Evolutionary conservation across 2,329 filamentous ascomycete genomes (phyloP), one percentile per base, ranked within the genome.

Genomic region (Colletotrichum australisinense): DNA sequence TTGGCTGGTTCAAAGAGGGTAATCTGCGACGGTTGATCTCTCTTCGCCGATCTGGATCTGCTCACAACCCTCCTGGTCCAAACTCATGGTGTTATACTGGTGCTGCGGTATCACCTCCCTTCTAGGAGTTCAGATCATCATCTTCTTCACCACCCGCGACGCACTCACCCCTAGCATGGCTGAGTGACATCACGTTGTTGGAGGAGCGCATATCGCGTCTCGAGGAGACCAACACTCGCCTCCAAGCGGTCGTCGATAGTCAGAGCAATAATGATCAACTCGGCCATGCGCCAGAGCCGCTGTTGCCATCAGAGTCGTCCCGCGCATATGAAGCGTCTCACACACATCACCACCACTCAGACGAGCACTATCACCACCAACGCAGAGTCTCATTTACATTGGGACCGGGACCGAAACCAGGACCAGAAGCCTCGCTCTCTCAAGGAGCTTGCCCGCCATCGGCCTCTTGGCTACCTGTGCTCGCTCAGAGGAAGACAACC

Each of bases 41-140:
- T 12, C 32, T 16, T 5, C 4, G 59, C 35, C 42, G 14, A 60
- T 69, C 55, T 24, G 38, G 42, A 56, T 19, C 38, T 12, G n/a
- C 38, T 63, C 53, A 1, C 3, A 3, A 16, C 32, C 32, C 32
- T 42, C 38, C 38, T 19, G 38, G 38, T 42, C 12, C 38, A 16
- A 16, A 42, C 38, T 16, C 14, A 1, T 14, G 5, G 5, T 42
- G 0, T 19, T 6, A 42, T 7, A 22, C 19, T 14, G 7, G 5
- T 19, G n/a, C 9, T 53, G 46, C 26, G 46, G 26, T 2, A n/a
- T 63, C 7, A 9, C 9, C 32, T 24, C 19, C 6, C 16, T 76
- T 1, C 74, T 75, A 19, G 73, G 72, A 76, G 76, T 55, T 74
- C 76, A 38, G 78, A 78, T 66, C 77, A 78, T 30, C 46, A 52